Conservation (phyloP, 2,329 filamentous ascomycete genomes). For the Apiospora rasikravindrae region DNA sequence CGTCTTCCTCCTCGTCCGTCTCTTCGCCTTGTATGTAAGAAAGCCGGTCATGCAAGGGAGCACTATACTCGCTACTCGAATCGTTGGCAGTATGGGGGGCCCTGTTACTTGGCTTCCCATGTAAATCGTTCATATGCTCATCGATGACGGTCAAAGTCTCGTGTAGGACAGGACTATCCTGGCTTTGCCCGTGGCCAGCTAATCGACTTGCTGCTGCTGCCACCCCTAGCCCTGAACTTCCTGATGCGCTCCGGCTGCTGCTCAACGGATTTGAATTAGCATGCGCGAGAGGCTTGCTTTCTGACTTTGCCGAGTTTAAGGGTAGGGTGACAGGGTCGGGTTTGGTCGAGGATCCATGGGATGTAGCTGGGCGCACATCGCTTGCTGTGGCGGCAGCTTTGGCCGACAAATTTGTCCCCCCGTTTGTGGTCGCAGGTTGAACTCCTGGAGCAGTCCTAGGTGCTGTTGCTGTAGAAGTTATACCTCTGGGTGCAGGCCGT, state of each 20-base stretch:
- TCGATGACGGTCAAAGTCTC: constrained; percentile 96
- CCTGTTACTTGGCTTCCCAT: constrained; percentile 59
- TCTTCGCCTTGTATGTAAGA: constrained; percentile 95
- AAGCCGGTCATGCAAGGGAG: constrained; percentile 73
- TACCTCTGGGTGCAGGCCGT: constrained; percentile 57
- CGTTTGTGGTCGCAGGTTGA: constrained; percentile 26
- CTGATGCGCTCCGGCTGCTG: constrained; percentile 29
- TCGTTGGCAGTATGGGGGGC: constrained; percentile 66
- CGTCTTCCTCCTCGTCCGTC: constrained; percentile 90
- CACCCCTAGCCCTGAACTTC: constrained; percentile 40
- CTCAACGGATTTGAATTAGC: constrained; percentile 28
- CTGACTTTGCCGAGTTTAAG: constrained; percentile 47
- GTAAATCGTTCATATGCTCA: constrained; percentile 91
- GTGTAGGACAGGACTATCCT: constrained; percentile 74
- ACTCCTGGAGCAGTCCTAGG: constrained; percentile 38
- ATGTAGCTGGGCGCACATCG: constrained; percentile 33
- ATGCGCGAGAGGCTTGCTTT: constrained; percentile 36
- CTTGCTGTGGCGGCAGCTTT: constrained; percentile 29
- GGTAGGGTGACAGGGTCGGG: constrained; percentile 46
- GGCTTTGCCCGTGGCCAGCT: constrained; percentile 44
- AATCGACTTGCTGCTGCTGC: constrained; percentile 39
- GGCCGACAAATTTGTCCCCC: not conserved
- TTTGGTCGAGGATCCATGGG: constrained; percentile 27
- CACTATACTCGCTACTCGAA: constrained; percentile 90
- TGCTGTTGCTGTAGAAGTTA: constrained; percentile 30